These are phyloP conservation scores for Ganoderma multipileum DNA, from an alignment of 1,284 basidiomycete genomes.

Conservation along the genomic window DNA sequence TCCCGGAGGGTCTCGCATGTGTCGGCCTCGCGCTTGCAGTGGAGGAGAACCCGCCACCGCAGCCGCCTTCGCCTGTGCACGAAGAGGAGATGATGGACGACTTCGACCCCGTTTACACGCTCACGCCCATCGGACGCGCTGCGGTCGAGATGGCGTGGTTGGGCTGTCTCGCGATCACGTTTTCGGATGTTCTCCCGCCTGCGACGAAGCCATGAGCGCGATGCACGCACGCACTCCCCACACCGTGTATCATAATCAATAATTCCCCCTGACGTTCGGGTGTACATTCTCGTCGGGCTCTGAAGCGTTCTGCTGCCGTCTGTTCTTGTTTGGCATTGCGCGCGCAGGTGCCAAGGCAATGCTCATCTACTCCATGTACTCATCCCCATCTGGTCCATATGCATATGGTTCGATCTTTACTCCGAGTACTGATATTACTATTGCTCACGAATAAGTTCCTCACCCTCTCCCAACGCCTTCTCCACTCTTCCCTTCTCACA, in stretches of 20 bases:
- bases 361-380: constrained; percentile 15
- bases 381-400: constrained; percentile 15
- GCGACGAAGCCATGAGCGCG: constrained; percentile 22
- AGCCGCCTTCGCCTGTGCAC: constrained; percentile 32
- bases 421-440: constrained; percentile 6
- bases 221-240: constrained; percentile 13
- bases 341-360: constrained; percentile 9
- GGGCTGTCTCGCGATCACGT: constrained; percentile 77
- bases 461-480: neutral
- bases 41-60: constrained; percentile 34
- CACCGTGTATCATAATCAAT: constrained; percentile 28
- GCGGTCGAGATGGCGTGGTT: constrained; percentile 85
- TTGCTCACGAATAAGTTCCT: neutral
- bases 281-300: constrained; percentile 13
- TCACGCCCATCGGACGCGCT: constrained; percentile 78
- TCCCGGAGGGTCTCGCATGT: constrained; percentile 70
- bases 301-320: constrained; percentile 7
- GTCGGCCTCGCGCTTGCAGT: constrained; percentile 62
- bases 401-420: constrained; percentile 14
- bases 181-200: constrained; percentile 44
- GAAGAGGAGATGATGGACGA: constrained; percentile 51
- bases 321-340: neutral
- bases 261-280: constrained; percentile 5
- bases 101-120: constrained; percentile 46
- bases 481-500: constrained; percentile 1